phyloP scores from a whole-genome alignment of 768 basidiomycete species.

The Tricholoma sp. region DNA sequence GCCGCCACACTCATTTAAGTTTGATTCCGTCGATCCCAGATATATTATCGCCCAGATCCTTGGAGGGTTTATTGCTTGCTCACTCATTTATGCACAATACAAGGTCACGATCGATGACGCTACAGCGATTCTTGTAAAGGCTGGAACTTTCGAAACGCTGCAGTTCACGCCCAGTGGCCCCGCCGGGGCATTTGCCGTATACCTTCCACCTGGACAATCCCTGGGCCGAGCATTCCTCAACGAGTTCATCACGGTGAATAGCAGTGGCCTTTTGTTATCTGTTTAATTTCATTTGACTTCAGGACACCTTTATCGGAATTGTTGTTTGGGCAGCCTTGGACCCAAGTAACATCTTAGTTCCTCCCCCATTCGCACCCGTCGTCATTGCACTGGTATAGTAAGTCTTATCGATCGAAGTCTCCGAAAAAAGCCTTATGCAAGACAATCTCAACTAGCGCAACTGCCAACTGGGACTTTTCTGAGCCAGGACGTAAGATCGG shows the following conservation, averaged over 20 bases:
- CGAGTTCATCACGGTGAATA: constrained; percentile 47
- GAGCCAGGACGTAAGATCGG: constrained; percentile 38
- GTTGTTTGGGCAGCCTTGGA: constrained; percentile 50
- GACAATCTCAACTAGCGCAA: constrained; percentile 34
- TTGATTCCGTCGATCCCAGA: constrained; percentile 23
- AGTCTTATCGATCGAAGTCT: constrained; percentile 15
- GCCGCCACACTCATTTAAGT: neutral
- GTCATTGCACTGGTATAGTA: constrained; percentile 59
- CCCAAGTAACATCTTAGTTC: constrained; percentile 53
- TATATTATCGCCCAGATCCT: constrained; percentile 64
- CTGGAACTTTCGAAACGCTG: constrained; percentile 18
- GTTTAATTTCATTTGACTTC: constrained; percentile 8
- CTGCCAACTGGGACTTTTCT: constrained; percentile 58
- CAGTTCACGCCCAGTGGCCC: constrained; percentile 37
- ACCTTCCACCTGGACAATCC: constrained; percentile 38
- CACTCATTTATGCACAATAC: constrained; percentile 61
- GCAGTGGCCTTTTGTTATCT: constrained; percentile 10
- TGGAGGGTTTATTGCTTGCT: constrained; percentile 59
- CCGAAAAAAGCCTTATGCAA: neutral
- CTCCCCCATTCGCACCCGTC: constrained; percentile 48
- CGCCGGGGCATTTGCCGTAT: constrained; percentile 50
- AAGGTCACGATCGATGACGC: constrained; percentile 38
- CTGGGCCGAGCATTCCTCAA: constrained; percentile 45
- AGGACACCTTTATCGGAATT: constrained; percentile 46
- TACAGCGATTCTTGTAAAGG: constrained; percentile 25